Evolutionary conservation across 192 early-diverging fungal genomes (phyloP).

Genomic region (Entomortierella parvispora): DNA sequence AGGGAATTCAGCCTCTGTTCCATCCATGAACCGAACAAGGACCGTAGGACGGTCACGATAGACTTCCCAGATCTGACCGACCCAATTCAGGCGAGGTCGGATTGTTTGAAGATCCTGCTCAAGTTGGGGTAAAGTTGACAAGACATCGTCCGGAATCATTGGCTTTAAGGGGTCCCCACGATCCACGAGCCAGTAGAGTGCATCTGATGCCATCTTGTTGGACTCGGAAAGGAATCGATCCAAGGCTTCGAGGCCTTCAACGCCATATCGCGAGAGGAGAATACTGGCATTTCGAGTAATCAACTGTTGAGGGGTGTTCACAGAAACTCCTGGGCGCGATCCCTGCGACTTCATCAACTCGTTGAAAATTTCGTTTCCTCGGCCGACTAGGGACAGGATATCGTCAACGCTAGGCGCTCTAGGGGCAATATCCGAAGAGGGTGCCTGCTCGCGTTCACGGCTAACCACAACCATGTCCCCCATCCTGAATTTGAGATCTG

Average conservation of each 20-base stretch:
- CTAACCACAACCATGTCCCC: slow-evolving; percentile 47
- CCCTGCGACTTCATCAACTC: slow-evolving; percentile 11
- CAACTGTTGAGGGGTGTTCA: not conserved
- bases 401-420: slow-evolving; percentile 48
- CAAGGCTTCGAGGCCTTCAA: slow-evolving; percentile 45
- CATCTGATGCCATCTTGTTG: slow-evolving; percentile 30
- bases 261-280: slow-evolving; percentile 37
- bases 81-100: slow-evolving; percentile 51
- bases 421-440: slow-evolving; percentile 40
- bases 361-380: slow-evolving; percentile 39
- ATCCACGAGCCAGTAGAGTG: slow-evolving; percentile 26
- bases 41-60: slow-evolving; percentile 45
- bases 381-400: slow-evolving; percentile 24
- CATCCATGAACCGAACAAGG: slow-evolving; percentile 52
- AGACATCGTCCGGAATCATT: slow-evolving; percentile 22
- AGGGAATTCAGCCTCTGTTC: slow-evolving; percentile 27
- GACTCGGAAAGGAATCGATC: slow-evolving; percentile 45
- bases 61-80: slow-evolving; percentile 58
- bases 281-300: slow-evolving; percentile 24
- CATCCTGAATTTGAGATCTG: slow-evolving; percentile 53
- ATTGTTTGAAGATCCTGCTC: slow-evolving; percentile 43
- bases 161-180: slow-evolving; percentile 31
- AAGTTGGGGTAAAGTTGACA: slow-evolving; percentile 26
- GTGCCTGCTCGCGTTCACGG: slow-evolving; percentile 32
- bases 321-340: not conserved